Percentiles rank a stretch among this genome's conserved stretches.
Evolutionary conservation across 768 basidiomycete species (phyloP).

Genomic region (Termitomyces titanicus): DNA sequence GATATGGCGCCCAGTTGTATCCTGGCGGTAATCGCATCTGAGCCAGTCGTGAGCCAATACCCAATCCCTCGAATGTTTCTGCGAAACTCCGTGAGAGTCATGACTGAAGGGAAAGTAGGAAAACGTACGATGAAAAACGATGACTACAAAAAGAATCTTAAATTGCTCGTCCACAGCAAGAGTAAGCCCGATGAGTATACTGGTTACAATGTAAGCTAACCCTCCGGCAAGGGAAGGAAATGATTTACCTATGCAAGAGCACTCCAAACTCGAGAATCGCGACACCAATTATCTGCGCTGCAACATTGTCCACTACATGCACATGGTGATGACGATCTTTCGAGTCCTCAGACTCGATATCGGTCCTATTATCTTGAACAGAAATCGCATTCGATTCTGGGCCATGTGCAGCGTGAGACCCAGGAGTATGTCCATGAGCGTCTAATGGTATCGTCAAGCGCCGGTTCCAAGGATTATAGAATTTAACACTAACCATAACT

Average conservation of each 20-base stretch:
- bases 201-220: constrained; percentile 21
- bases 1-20: constrained; percentile 55
- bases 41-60: constrained; percentile 87
- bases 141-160: constrained; percentile 82
- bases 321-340: not conserved
- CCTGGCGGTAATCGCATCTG: constrained; percentile 56
- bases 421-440: constrained; percentile 61
- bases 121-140: constrained; percentile 86
- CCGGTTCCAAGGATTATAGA: too few relatives aligned
- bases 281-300: constrained; percentile 80
- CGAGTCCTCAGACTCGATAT: constrained; percentile 21
- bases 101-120: not conserved
- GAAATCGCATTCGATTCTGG: constrained; percentile 40
- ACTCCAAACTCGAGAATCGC: constrained; percentile 95
- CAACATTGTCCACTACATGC: constrained; percentile 34
- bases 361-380: constrained; percentile 18
- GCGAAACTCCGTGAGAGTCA: constrained; percentile 3
- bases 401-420: constrained; percentile 65
- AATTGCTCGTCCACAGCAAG: constrained; percentile 85
- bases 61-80: constrained; percentile 95
- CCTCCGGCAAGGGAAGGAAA: not conserved
- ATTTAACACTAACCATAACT: constrained; percentile 57
- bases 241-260: constrained; percentile 64
- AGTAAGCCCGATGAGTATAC: constrained; percentile 84
- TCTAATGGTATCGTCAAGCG: constrained; percentile 33